Evolutionary conservation across 768 basidiomycete genomes (phyloP).

Genomic region (Termitomyces eurrhizus): DNA sequence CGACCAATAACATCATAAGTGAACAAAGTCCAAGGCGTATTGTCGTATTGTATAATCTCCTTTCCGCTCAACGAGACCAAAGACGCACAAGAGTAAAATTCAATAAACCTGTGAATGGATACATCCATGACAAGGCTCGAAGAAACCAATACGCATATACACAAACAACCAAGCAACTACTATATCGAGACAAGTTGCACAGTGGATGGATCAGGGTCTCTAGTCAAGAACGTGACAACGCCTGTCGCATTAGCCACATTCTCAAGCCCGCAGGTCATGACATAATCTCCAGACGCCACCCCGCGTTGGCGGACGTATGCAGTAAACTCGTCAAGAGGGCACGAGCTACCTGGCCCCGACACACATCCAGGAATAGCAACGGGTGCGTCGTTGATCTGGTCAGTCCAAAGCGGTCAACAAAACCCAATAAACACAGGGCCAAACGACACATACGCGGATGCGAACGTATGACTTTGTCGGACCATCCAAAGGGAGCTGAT

Average conservation of each 20-base stretch:
- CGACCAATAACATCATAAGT: too few species aligned
- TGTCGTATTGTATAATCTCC: too few species aligned
- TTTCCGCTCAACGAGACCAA: too few species aligned
- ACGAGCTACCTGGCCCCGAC: conserved; percentile 35
- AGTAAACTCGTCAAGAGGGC: conserved; percentile 31
- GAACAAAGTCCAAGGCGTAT: too few species aligned
- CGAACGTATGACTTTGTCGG: conserved; percentile 27
- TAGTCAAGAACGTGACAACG: conserved; percentile 21
- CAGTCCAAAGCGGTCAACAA: not conserved
- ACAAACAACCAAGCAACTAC: not conserved
- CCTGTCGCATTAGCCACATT: conserved; percentile 22
- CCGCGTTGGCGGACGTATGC: conserved; percentile 26
- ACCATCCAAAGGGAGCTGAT: conserved; percentile 7
- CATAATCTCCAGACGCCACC: conserved; percentile 31
- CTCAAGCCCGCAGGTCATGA: conserved; percentile 30
- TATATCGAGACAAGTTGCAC: conserved; percentile 11
- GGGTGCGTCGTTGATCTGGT: conserved; percentile 34
- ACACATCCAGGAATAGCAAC: conserved; percentile 36
- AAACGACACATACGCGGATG: conserved; percentile 24
- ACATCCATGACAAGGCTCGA: too few species aligned
- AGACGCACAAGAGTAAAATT: too few species aligned
- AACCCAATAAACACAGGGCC: not conserved
- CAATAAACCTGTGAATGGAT: too few species aligned
- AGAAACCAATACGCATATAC: too few species aligned
- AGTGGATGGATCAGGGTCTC: conserved; percentile 5